phyloP scores from a whole-genome alignment of 2,329 filamentous ascomycete species.

The Dothideomycetes sp. region DNA sequence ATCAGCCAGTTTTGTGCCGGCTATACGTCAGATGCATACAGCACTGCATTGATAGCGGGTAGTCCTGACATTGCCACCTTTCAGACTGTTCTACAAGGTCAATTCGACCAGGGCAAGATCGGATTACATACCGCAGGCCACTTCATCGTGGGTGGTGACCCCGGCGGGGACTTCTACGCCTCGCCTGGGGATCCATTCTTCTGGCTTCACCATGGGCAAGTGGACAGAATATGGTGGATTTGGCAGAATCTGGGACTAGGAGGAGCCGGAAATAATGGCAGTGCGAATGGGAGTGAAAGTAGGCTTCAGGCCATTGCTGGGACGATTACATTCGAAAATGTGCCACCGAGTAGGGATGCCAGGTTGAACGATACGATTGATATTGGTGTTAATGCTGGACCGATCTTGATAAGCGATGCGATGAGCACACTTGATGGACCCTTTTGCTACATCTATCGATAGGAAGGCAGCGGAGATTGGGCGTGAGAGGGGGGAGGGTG shows the following conservation, averaged over 20 bases:
- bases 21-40: no score
- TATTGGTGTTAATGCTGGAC: slow-evolving; percentile 24
- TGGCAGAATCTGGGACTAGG: slow-evolving; percentile 40
- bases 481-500: no score
- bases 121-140: slow-evolving; percentile 33
- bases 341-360: slow-evolving; percentile 28
- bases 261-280: no score
- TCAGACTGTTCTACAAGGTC: slow-evolving; percentile 10
- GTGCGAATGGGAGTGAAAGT: slow-evolving; percentile 21
- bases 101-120: slow-evolving; percentile 10
- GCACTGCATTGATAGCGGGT: slow-evolving; percentile 6
- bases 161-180: slow-evolving; percentile 28
- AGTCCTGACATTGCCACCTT: slow-evolving; percentile 6
- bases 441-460: slow-evolving; percentile 37
- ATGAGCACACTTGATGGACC: slow-evolving; percentile 31
- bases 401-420: slow-evolving; percentile 22
- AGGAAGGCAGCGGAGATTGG: no score
- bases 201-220: slow-evolving; percentile 35
- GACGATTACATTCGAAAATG: slow-evolving; percentile 32
- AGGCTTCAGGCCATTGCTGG: slow-evolving; percentile 29
- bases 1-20: slow-evolving; percentile 8
- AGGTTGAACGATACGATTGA: slow-evolving; percentile 30
- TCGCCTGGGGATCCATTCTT: slow-evolving; percentile 35
- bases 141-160: slow-evolving; percentile 33
- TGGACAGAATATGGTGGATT: slow-evolving; percentile 36